Evolutionary conservation across 148 eudicot species (phyloP), one percentile per base, ranked within the genome.

Genomic region (Dysphania ambrosioides): DNA sequence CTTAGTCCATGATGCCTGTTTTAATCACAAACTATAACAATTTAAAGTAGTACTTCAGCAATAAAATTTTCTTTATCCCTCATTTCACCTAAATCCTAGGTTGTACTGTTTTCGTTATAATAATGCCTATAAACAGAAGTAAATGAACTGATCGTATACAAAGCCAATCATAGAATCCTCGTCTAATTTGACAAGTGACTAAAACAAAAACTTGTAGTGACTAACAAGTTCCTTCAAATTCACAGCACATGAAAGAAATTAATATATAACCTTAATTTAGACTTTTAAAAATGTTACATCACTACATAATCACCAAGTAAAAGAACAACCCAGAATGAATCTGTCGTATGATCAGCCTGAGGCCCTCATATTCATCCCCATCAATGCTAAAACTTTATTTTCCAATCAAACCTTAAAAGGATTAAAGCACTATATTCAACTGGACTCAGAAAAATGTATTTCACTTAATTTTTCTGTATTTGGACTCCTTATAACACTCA

Each of bases 1-100:
- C 88, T 85, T 67, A 92, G 93, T 31, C 80, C 85, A 64, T 82
- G 92, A 80, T 90, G 88, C 96, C 98, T 95, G 72, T 67, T 51
- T n/a, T 47, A 77, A 44, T 38, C 64, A 75, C 49, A 60, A 77
- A 58, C 35, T 63, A 36, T 16, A 67, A 13, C 32, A 70, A 60
- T 34, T 77, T 30, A 83, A 42, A 57, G 56, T 30, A 18, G 16
- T 47, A 32, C 49, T 16, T 27, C 41, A 49, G 30, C 47, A 47
- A 51, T 34, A 0, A 16, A 38, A 36, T 29, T 16, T 32, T 5
- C 5, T 11, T 34, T 36, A 8, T 35, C 44, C 47, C 5, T 21
- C 27, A 36, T 65, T 21, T 65, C n/a, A n/a, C n/a, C n/a, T n/a
- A n/a, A n/a, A n/a, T 36, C 15, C 68, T 36, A 35, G 27, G 44